These are phyloP conservation scores for Endocalyx cinctus DNA, from an alignment of 2,329 filamentous ascomycete species.

Conservation along the genomic window DNA sequence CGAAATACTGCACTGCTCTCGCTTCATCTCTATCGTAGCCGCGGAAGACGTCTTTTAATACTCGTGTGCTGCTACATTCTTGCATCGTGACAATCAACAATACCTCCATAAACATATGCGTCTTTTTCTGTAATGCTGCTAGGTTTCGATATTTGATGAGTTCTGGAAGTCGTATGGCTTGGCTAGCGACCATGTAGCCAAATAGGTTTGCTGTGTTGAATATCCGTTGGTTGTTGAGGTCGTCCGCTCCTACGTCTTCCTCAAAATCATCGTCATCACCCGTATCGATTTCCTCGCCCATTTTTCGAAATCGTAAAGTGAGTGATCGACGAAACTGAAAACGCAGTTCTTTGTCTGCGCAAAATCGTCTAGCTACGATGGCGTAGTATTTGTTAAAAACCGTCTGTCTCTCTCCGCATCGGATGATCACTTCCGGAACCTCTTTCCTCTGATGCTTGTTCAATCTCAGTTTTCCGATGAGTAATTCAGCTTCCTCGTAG, in stretches of 20 bases:
- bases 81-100: constrained; percentile 73
- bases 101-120: constrained; percentile 73
- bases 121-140: constrained; percentile 70
- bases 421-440: constrained; percentile 80
- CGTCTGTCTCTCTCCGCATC: constrained; percentile 78
- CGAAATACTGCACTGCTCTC: constrained; percentile 72
- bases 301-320: constrained; percentile 77
- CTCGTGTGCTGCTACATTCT: constrained; percentile 51
- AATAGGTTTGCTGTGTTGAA: constrained; percentile 54
- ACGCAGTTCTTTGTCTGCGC: constrained; percentile 66
- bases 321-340: constrained; percentile 85
- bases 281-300: constrained; percentile 67
- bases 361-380: constrained; percentile 74
- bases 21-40: constrained; percentile 63
- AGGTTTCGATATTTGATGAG: constrained; percentile 71
- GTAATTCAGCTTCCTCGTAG: constrained; percentile 75
- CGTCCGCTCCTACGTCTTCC: constrained; percentile 46
- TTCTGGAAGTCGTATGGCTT: constrained; percentile 37
- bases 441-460: constrained; percentile 84
- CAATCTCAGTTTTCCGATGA: constrained; percentile 75
- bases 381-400: constrained; percentile 93
- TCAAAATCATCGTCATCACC: constrained; percentile 59
- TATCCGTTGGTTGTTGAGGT: no score
- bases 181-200: constrained; percentile 44
- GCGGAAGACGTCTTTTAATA: constrained; percentile 65